A percentile compares a stretch with the other conserved stretches of the same genome.
These are phyloP conservation scores for Chaetomium sp. DNA, from an alignment of 2,329 filamentous ascomycete species.

Conservation along the genomic window DNA sequence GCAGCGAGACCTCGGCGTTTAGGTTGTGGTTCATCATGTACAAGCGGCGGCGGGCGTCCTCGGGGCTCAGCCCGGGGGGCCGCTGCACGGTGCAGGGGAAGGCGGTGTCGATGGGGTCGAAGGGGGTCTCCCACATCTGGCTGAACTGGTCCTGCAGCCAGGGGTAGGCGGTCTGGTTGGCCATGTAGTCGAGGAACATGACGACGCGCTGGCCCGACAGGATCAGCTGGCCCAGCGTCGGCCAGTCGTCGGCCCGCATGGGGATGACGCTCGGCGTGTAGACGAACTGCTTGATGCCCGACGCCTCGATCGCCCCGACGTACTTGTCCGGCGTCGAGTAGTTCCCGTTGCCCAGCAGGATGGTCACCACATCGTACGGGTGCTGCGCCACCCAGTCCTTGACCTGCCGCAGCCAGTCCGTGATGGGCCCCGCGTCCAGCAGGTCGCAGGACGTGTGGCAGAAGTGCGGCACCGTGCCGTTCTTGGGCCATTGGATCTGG, in stretches of 20 bases:
- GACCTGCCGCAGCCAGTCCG: slow-evolving; percentile 70
- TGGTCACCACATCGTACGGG: slow-evolving; percentile 84
- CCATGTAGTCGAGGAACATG: slow-evolving; percentile 82
- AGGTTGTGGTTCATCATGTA: slow-evolving; percentile 92
- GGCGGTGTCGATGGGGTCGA: slow-evolving; percentile 63
- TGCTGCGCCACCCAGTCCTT: slow-evolving; percentile 71
- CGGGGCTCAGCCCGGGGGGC: slow-evolving; percentile 63
- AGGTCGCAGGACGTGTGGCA: slow-evolving; percentile 85
- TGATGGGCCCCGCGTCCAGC: slow-evolving; percentile 77
- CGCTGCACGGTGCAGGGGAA: slow-evolving; percentile 82
- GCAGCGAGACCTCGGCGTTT: slow-evolving; percentile 73
- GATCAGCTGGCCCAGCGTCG: slow-evolving; percentile 77
- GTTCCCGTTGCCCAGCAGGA: slow-evolving; percentile 83
- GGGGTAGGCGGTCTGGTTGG: slow-evolving; percentile 75
- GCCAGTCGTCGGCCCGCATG: slow-evolving; percentile 77
- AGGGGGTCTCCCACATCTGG: slow-evolving; percentile 89
- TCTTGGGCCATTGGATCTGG: slow-evolving; percentile 61
- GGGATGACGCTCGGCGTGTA: slow-evolving; percentile 73
- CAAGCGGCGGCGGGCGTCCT: slow-evolving; percentile 62
- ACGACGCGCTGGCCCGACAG: slow-evolving; percentile 69
- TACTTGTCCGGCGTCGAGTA: slow-evolving; percentile 67
- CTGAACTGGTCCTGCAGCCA: slow-evolving; percentile 88
- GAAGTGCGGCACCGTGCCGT: slow-evolving; percentile 63
- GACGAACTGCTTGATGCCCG: slow-evolving; percentile 71
- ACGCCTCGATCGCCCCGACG: slow-evolving; percentile 66